A percentile compares a stretch with the other conserved stretches of the same genome.
phyloP scores from a whole-genome alignment of 768 basidiomycete genomes.

The Dioszegia hungarica region DNA sequence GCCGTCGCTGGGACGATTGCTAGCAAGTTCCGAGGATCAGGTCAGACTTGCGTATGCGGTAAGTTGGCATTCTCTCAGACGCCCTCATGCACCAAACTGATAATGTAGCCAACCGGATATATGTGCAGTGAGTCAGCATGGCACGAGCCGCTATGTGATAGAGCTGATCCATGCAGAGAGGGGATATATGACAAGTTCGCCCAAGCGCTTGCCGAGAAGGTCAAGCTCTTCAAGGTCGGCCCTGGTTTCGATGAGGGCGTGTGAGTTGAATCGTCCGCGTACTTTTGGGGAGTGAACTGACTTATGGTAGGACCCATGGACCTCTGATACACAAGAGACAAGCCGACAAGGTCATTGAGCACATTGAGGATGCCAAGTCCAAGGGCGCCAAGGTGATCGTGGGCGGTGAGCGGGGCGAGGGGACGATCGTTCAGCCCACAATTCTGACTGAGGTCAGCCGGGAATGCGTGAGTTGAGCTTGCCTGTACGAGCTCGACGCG shows the following conservation, averaged over 20 bases:
- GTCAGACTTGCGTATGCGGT: conserved; percentile 49
- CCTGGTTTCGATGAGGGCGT: conserved; percentile 72
- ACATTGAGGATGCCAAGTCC: conserved; percentile 80
- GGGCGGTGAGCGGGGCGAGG: conserved; percentile 69
- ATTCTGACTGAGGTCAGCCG: conserved; percentile 77
- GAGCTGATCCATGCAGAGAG: conserved; percentile 48
- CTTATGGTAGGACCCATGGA: conserved; percentile 64
- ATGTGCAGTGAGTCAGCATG: conserved; percentile 59
- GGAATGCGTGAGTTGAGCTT: conserved; percentile 51
- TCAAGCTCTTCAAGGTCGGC: conserved; percentile 63
- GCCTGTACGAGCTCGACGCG: not conserved
- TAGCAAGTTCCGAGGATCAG: conserved; percentile 47
- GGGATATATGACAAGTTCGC: conserved; percentile 89
- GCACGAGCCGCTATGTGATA: not conserved
- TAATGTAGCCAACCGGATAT: conserved; percentile 64
- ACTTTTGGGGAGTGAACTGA: not conserved
- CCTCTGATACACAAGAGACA: conserved; percentile 86
- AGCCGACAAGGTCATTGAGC: conserved; percentile 69
- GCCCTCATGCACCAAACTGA: not conserved
- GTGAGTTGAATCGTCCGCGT: conserved; percentile 50
- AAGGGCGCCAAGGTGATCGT: conserved; percentile 82
- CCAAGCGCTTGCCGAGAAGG: conserved; percentile 67
- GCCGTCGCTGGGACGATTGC: conserved; percentile 70
- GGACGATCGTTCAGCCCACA: conserved; percentile 59
- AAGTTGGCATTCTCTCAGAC: conserved; percentile 58